A percentile compares a stretch with the other conserved stretches of the same genome.
These are phyloP conservation scores for Pseudomonodictys pantanalensis DNA, from an alignment of 495 filamentous ascomycete species.

Conservation along the genomic window DNA sequence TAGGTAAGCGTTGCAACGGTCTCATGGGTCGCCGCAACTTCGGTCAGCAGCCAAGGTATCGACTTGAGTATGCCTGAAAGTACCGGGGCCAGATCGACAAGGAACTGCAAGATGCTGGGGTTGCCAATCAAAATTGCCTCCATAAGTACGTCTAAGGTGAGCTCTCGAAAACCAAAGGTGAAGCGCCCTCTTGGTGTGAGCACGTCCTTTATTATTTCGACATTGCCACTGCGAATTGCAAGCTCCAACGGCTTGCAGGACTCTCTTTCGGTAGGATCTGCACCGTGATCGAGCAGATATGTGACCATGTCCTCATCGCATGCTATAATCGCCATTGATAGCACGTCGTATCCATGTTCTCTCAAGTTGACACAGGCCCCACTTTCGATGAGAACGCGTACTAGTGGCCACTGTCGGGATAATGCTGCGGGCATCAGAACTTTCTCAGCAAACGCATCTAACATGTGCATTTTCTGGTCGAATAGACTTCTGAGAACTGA, in stretches of 20 bases:
- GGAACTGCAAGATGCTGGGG: background rate
- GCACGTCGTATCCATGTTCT: background rate
- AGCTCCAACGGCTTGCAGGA: background rate
- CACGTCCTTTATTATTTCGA: background rate
- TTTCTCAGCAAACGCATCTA: background rate
- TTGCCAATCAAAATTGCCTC: background rate
- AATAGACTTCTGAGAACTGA: background rate
- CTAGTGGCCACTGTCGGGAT: background rate
- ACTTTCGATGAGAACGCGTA: background rate
- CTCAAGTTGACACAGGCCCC: background rate
- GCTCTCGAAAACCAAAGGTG: background rate
- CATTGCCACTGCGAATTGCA: background rate
- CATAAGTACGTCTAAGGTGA: background rate
- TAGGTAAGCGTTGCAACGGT: background rate
- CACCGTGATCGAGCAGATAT: background rate
- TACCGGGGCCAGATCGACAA: background rate
- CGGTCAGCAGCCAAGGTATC: background rate
- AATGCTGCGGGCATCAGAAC: background rate
- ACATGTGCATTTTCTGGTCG: background rate
- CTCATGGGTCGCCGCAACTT: background rate
- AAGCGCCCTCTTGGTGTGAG: background rate
- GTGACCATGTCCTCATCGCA: background rate
- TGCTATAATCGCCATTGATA: background rate
- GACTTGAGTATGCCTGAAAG: background rate
- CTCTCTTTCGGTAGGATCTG: background rate